phyloP scores from a whole-genome alignment of 495 filamentous ascomycete genomes.

The Hypoxylon cercidicola region DNA sequence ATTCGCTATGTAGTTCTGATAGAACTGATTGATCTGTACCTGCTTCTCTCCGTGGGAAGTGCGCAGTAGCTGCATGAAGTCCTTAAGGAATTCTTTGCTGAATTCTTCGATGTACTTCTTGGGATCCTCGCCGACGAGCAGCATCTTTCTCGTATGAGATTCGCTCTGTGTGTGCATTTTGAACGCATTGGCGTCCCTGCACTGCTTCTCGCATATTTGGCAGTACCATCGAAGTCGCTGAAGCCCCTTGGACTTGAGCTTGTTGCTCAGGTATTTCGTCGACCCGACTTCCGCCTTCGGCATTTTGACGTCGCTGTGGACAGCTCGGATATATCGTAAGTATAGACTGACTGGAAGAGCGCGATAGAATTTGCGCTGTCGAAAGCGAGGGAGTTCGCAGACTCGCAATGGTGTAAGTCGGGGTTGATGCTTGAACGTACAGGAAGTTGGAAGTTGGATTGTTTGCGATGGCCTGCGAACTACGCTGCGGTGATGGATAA shows the following conservation, averaged over 20 bases:
- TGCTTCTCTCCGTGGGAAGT: constrained; percentile 88
- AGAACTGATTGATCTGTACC: constrained; percentile 88
- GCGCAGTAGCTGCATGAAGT: constrained; percentile 78
- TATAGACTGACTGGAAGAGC: neutral
- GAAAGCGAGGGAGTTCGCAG: neutral
- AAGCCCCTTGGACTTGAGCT: constrained; percentile 88
- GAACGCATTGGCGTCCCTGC: constrained; percentile 78
- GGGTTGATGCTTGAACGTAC: neutral
- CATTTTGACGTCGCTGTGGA: constrained; percentile 67
- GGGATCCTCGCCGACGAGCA: constrained; percentile 84
- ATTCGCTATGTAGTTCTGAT: constrained; percentile 84
- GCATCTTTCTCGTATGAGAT: constrained; percentile 84
- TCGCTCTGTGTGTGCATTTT: constrained; percentile 85
- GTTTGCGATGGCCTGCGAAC: constrained; percentile 5
- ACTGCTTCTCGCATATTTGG: constrained; percentile 70
- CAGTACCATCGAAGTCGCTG: constrained; percentile 89
- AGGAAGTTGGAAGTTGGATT: constrained; percentile 7
- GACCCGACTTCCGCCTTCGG: constrained; percentile 89
- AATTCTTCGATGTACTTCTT: constrained; percentile 81
- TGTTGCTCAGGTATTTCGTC: constrained; percentile 86
- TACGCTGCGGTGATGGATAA: neutral
- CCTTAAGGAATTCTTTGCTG: constrained; percentile 77
- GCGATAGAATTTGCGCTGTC: neutral
- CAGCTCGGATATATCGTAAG: neutral
- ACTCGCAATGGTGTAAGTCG: neutral